A percentile compares a stretch with the other conserved stretches of the same genome.
Evolutionary conservation across 306 rosid genomes (phyloP).

Genomic region (Luffa acutangula): DNA sequence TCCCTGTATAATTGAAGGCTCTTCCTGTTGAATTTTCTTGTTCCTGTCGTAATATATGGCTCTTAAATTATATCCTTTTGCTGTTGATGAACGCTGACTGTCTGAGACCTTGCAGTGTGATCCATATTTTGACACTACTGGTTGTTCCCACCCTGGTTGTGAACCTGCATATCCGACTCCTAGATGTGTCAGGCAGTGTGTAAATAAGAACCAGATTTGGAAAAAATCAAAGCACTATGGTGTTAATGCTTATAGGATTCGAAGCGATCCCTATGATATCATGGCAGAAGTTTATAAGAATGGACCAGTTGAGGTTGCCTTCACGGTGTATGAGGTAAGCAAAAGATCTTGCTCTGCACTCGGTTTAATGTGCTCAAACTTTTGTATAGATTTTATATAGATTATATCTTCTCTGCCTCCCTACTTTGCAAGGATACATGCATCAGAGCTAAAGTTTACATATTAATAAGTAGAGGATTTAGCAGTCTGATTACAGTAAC

Average conservation of each 20-base stretch:
- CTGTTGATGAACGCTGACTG: background rate
- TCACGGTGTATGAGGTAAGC: slow-evolving; percentile 82
- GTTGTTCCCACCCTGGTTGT: slow-evolving; percentile 98
- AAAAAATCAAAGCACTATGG: slow-evolving; percentile 65
- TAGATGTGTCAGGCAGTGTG: slow-evolving; percentile 63
- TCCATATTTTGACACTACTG: slow-evolving; percentile 81
- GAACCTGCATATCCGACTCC: slow-evolving; percentile 81
- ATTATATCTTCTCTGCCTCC: background rate
- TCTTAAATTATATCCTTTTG: background rate
- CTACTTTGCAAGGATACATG: background rate
- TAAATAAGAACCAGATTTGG: slow-evolving; percentile 58
- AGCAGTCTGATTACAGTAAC: background rate
- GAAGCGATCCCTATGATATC: slow-evolving; percentile 49
- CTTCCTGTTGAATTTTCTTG: background rate
- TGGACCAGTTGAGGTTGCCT: slow-evolving; percentile 88
- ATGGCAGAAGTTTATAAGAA: slow-evolving; percentile 87
- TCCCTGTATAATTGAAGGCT: background rate
- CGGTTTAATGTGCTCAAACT: background rate
- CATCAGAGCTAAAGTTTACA: background rate
- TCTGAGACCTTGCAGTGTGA: slow-evolving; percentile 51
- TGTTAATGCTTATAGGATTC: slow-evolving; percentile 49
- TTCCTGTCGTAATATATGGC: background rate
- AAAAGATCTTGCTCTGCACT: background rate
- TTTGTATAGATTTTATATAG: background rate
- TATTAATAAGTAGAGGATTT: background rate